These are phyloP conservation scores for Epichloe aotearoae DNA, from an alignment of 2,329 filamentous ascomycete genomes.

Conservation along the genomic window DNA sequence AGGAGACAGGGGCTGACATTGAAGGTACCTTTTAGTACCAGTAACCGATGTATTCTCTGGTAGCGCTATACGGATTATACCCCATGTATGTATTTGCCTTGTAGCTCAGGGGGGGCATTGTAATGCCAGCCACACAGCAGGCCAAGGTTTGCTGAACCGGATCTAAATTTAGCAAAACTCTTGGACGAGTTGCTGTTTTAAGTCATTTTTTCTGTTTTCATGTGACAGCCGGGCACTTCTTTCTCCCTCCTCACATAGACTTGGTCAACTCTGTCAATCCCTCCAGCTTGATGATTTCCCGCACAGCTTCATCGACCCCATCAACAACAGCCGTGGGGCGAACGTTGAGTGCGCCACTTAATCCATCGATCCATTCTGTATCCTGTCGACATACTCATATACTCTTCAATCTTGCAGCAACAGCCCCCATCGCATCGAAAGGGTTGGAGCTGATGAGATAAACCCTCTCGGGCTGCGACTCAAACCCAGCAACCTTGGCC, in stretches of 20 bases:
- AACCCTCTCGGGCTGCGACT: constrained; percentile 32
- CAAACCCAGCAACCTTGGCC: constrained; percentile 33
- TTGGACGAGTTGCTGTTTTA: no score
- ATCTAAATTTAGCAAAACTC: not conserved
- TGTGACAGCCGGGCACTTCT: not conserved
- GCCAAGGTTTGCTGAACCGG: not conserved
- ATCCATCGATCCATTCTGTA: constrained; percentile 8
- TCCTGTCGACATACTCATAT: constrained; percentile 8
- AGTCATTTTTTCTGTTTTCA: not conserved
- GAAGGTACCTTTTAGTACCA: no score
- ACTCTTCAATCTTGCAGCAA: constrained; percentile 11
- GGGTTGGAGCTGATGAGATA: constrained; percentile 63
- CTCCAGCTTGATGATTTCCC: not conserved
- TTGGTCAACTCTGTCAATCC: not conserved
- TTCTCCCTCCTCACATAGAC: no score
- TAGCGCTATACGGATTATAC: no score
- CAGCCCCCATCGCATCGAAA: constrained; percentile 58
- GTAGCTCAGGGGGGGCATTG: no score
- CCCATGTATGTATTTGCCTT: no score
- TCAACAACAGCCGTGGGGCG: not conserved
- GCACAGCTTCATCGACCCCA: not conserved
- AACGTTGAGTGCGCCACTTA: not conserved
- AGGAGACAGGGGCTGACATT: no score
- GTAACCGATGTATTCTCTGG: no score
- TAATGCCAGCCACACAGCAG: not conserved